phyloP scores from a whole-genome alignment of 139 green algal species.

The Spirogloea muscicola region DNA sequence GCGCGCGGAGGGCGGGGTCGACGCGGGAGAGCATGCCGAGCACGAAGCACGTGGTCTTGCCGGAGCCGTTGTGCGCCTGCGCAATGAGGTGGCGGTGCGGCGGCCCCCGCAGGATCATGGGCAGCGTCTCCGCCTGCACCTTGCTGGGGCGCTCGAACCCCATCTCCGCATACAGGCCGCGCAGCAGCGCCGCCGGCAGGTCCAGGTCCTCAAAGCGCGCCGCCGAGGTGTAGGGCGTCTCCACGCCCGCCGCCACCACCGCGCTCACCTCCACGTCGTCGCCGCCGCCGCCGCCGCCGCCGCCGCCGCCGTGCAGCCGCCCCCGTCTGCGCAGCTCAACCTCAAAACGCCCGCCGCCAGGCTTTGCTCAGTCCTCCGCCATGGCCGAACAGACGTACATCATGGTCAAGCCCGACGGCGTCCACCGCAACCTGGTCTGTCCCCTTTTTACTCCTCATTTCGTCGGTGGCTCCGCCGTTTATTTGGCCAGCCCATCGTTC shows the following conservation, averaged over 20 bases:
- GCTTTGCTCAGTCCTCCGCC: constrained; percentile 4
- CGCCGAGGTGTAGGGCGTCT: constrained; percentile 74
- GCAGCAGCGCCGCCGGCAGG: constrained; percentile 68
- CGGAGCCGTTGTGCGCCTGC: constrained; percentile 92
- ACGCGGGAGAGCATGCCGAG: constrained; percentile 93
- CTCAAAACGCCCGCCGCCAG: too few relatives aligned
- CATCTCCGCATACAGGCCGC: constrained; percentile 96
- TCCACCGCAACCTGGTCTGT: constrained; percentile 61
- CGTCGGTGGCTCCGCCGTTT: too few relatives aligned
- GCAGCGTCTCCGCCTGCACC: constrained; percentile 92
- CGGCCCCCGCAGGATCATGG: constrained; percentile 96
- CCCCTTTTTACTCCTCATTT: too few relatives aligned
- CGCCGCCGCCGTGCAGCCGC: too few relatives aligned
- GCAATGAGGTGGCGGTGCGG: constrained; percentile 90
- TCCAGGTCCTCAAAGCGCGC: constrained; percentile 83
- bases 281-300: too few relatives aligned
- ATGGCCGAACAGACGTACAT: constrained; percentile 70
- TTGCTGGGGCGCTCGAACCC: constrained; percentile 91
- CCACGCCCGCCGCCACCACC: constrained; percentile 27
- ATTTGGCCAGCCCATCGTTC: too few relatives aligned
- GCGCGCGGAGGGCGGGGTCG: constrained; percentile 60
- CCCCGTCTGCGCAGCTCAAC: too few relatives aligned
- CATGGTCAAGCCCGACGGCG: constrained; percentile 96
- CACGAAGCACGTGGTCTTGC: constrained; percentile 99
- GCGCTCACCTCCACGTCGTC: too few relatives aligned